Evolutionary conservation across 345 rosid species (phyloP), one percentile per base, ranked within the genome.

Genomic region (Orychophragmus violaceus): DNA sequence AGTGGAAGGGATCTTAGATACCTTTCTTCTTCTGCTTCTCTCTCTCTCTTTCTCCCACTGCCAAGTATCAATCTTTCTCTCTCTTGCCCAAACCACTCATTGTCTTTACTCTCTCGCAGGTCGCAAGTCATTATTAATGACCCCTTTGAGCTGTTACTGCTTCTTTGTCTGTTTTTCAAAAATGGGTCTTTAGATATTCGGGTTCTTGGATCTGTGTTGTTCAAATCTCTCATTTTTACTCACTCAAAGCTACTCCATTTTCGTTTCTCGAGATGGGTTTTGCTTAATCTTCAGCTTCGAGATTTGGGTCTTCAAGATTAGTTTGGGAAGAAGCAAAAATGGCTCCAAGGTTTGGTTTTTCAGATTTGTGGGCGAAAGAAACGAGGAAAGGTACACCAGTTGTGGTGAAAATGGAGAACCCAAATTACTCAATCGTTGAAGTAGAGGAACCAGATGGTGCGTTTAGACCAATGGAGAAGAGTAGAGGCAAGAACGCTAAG

Each of bases 381-480:
- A 69, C 74, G 36, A 81, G 80, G 76, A 83, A 74, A 62, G 93
- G 93, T 5, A 82, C 86, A 17, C 93, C 97, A 5, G 96, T 90
- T 36, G 91, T 86, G 28, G 96, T 87, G 27, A 90, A 75, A 74
- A 90, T 90, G 95, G 93, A 83, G 80, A 86, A 83, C 75, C 87
- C 95, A 5, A 88, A 81, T 68, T 86, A 79, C 80, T 88, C 97
- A 3, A 84, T 86, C 6, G 84, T 88, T 13, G 97, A 90, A 82
- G 83, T 88, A 53, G 76, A 88, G 25, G 93, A 84, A 39, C 97
- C 93, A 53, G 97, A 90, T 72, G 69, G 77, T 55, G 90, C 95
- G 70, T 90, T 90, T 66, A 60, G 74, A 74, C 90, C 90, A 0
- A 82, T 86, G 41, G 97, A 88, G 71, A 90, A 77, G 78, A 83